Conservation (phyloP, 257 asterid genomes). For the Penstemon newberryi region DNA sequence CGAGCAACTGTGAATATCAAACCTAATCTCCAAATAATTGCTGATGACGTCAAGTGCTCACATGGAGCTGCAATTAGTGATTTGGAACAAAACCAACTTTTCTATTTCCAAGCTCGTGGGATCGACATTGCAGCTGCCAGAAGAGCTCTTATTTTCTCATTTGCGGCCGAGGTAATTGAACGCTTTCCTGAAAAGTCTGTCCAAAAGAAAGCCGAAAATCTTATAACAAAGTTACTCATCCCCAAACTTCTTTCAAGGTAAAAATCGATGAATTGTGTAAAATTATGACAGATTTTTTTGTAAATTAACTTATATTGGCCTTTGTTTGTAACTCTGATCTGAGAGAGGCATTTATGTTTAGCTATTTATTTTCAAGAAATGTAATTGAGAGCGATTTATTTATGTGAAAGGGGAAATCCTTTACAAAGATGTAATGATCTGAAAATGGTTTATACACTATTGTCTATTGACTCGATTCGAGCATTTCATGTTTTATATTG, state of each 20-base stretch:
- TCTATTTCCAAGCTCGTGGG: constrained; percentile 91
- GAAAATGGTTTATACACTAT: no score
- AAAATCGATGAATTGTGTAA: constrained; percentile 13
- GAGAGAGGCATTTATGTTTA: background rate
- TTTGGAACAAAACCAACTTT: constrained; percentile 76
- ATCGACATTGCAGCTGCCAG: constrained; percentile 68
- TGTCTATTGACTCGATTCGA: no score
- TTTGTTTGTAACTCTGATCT: background rate
- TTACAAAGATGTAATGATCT: no score
- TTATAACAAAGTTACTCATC: constrained; percentile 52
- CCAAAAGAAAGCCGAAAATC: constrained; percentile 57
- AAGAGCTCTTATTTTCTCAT: constrained; percentile 75
- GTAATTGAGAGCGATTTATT: background rate
- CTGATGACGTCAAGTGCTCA: constrained; percentile 89
- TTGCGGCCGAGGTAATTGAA: constrained; percentile 81
- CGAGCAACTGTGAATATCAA: constrained; percentile 87
- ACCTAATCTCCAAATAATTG: constrained; percentile 93
- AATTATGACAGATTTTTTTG: no score
- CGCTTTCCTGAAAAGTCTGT: constrained; percentile 50
- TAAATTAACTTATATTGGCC: constrained; percentile 9
- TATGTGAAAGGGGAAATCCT: no score
- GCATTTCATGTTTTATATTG: no score
- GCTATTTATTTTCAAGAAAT: background rate
- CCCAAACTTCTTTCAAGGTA: constrained; percentile 44
- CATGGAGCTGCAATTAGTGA: constrained; percentile 98